Evolutionary conservation across 495 filamentous ascomycete species (phyloP), one percentile per base, ranked within the genome.

Genomic region (Articulospora tetracladia): DNA sequence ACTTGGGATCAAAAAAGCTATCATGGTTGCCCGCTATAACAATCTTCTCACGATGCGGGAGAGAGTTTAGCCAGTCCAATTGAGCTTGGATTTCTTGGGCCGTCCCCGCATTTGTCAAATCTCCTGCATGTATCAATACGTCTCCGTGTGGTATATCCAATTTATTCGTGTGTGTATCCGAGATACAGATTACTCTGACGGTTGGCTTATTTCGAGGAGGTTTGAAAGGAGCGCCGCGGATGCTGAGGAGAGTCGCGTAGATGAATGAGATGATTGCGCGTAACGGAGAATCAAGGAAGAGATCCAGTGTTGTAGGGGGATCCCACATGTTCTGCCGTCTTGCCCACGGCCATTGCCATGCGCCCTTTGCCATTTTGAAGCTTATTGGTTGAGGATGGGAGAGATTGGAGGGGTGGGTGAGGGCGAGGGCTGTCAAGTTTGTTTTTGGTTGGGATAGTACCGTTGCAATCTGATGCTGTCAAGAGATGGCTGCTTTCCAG

Each of bases 11-110:
- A 55, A 96, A 87, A 72, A 84, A 93, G 65, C 81, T 82, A 66
- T 96, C 93, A 70, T 96, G 92, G 70, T 96, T 97, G n/a, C 93
- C 93, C 58, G 84, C 81, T 60, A 97, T 88, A 36, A 91, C 81
- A 51, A 97, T 81, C 71, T 96, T 96, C 61, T 92, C 78, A 30
- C 73, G 72, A 66, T 97, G 91, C 0, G 88, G 86, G 1, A 92
- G 78, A 22, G 74, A 76, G 25, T 74, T 73, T 3, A 97, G 77
- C 93, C 93, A 97, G 71, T 93, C 83, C 22, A 96, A 72, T 63
- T 89, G 84, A 28, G 76, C 79, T 76, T 92, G 88, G 46, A 98
- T 86, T 52, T 90, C 86, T 11, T 77, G 75, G 3, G 80, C 76
- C 19, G 82, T 88, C 53, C 93, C 94, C 32, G 77, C 79, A 57